A percentile compares a stretch with the other conserved stretches of the same genome.
These are phyloP conservation scores for Jatropha podagrica DNA, from an alignment of 441 rosid genomes.

Conservation along the genomic window DNA sequence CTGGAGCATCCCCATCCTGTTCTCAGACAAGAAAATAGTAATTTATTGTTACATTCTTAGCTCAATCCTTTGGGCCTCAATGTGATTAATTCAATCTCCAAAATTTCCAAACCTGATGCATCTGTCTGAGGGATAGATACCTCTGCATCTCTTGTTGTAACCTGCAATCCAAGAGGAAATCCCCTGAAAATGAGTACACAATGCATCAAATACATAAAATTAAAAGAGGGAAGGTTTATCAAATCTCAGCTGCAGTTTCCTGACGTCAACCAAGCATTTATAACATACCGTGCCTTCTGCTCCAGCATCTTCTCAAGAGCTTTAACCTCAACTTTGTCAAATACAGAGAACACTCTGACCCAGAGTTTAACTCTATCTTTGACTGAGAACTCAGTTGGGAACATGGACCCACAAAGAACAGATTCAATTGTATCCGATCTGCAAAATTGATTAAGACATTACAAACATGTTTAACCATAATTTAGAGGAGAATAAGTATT, in stretches of 20 bases:
- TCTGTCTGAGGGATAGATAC: constrained; percentile 81
- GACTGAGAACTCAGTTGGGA: constrained; percentile 64
- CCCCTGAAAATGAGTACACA: constrained; percentile 41
- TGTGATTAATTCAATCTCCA: constrained; percentile 22
- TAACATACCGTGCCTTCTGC: constrained; percentile 88
- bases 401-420: constrained; percentile 65
- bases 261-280: constrained; percentile 29
- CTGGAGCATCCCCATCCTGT: constrained; percentile 86
- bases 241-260: constrained; percentile 22
- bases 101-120: constrained; percentile 64
- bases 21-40: constrained; percentile 30
- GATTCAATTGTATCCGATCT: constrained; percentile 93
- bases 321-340: constrained; percentile 88
- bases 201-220: constrained; percentile 33
- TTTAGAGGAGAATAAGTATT: constrained; percentile 11
- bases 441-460: constrained; percentile 43
- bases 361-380: constrained; percentile 69
- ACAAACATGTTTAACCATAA: constrained; percentile 11
- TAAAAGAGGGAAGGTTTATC: constrained; percentile 19
- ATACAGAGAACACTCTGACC: constrained; percentile 77
- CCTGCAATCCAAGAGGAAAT: constrained; percentile 66
- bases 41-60: constrained; percentile 21
- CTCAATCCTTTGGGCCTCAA: constrained; percentile 18
- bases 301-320: constrained; percentile 95
- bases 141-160: constrained; percentile 98